These are phyloP conservation scores for Fusarium denticulatum DNA, from an alignment of 2,329 filamentous ascomycete species.

Conservation along the genomic window DNA sequence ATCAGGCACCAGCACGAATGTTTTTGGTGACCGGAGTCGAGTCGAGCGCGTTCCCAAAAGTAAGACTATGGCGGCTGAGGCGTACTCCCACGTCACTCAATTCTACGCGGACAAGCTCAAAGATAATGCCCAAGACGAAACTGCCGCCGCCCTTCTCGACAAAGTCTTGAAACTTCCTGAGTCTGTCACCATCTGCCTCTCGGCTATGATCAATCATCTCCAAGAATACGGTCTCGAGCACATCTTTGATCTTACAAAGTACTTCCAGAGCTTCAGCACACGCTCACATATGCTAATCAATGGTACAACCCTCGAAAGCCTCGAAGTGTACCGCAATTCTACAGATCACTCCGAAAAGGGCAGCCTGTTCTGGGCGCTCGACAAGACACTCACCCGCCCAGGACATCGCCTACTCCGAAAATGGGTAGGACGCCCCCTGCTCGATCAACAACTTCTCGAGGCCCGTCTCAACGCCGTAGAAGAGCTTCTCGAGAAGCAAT, in stretches of 20 bases:
- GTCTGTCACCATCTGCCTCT: constrained; percentile 88
- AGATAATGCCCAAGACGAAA: constrained; percentile 63
- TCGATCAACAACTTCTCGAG: constrained; percentile 79
- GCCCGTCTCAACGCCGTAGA: constrained; percentile 85
- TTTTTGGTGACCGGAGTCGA: constrained; percentile 89
- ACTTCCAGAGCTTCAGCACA: constrained; percentile 95
- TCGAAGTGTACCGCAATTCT: constrained; percentile 95
- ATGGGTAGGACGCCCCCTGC: constrained; percentile 91
- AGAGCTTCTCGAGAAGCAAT: constrained; percentile 78
- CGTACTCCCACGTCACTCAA: constrained; percentile 87
- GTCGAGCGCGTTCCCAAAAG: constrained; percentile 81
- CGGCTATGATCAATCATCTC: constrained; percentile 94
- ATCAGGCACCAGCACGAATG: constrained; percentile 87
- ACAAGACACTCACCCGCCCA: constrained; percentile 90
- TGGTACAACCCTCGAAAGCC: constrained; percentile 90
- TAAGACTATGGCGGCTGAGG: constrained; percentile 84
- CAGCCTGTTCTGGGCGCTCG: constrained; percentile 93
- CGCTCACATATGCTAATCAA: constrained; percentile 96
- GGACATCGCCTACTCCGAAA: constrained; percentile 89
- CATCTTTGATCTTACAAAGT: constrained; percentile 95
- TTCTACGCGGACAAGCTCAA: constrained; percentile 93
- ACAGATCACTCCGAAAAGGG: constrained; percentile 87
- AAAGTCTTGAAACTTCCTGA: constrained; percentile 88
- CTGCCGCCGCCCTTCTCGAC: constrained; percentile 76
- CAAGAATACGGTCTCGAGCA: constrained; percentile 93